Conservation (phyloP, 2,329 filamentous ascomycete genomes). For the Atkinsonella hypoxylon region DNA sequence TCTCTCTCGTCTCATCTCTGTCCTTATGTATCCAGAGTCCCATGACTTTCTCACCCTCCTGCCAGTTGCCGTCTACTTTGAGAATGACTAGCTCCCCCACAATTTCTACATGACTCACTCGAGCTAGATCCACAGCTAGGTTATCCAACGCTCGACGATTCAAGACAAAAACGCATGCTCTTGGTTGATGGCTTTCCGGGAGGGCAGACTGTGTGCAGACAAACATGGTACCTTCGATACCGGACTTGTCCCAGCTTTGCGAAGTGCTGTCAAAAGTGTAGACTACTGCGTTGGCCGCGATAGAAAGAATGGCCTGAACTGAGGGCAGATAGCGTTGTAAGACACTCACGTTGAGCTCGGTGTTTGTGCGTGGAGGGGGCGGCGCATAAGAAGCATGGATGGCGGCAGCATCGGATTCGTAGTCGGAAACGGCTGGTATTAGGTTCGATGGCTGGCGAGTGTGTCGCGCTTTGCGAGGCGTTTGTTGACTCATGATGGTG, state of each 20-base stretch:
- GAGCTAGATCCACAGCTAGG: slow-evolving; percentile 51
- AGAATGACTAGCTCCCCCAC: slow-evolving; percentile 42
- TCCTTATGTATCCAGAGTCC: slow-evolving; percentile 46
- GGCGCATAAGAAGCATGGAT: slow-evolving; percentile 26
- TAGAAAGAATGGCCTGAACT: slow-evolving; percentile 61
- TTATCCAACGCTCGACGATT: slow-evolving; percentile 63
- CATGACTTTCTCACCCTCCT: slow-evolving; percentile 29
- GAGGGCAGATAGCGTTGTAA: slow-evolving; percentile 69
- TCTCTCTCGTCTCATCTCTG: slow-evolving; percentile 29
- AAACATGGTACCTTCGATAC: slow-evolving; percentile 80
- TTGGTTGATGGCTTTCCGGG: slow-evolving; percentile 22
- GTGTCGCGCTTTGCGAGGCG: slow-evolving; percentile 29
- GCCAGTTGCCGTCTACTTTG: slow-evolving; percentile 25
- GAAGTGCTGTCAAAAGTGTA: slow-evolving; percentile 62
- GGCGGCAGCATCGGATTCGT: slow-evolving; percentile 52
- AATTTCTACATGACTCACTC: slow-evolving; percentile 52
- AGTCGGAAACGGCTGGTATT: slow-evolving; percentile 39
- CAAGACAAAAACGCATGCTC: slow-evolving; percentile 56
- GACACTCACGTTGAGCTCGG: slow-evolving; percentile 78
- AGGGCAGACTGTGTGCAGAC: slow-evolving; percentile 54
- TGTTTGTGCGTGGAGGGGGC: slow-evolving; percentile 56
- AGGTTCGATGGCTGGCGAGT: slow-evolving; percentile 28
- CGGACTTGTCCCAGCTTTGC: slow-evolving; percentile 70
- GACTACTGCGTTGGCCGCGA: slow-evolving; percentile 76
- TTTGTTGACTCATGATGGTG: slow-evolving; percentile 30